These are phyloP conservation scores for Penicillium canariense DNA, from an alignment of 495 filamentous ascomycete genomes.

Conservation along the genomic window DNA sequence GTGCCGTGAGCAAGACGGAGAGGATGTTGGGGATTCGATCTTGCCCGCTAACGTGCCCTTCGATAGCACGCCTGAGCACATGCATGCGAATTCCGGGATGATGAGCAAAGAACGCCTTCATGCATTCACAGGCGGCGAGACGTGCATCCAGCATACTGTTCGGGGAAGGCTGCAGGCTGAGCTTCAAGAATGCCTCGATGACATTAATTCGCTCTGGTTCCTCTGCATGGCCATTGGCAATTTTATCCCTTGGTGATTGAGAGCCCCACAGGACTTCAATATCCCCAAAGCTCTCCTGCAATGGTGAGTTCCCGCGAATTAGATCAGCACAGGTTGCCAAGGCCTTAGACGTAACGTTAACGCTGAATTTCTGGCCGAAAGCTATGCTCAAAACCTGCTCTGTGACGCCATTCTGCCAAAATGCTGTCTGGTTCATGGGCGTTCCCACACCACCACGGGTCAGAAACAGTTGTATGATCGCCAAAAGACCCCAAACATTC, in stretches of 20 bases:
- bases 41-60: conserved; percentile 74
- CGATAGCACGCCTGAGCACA: conserved; percentile 85
- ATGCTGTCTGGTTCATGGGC: conserved; percentile 77
- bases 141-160: conserved; percentile 73
- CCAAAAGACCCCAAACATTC: conserved; percentile 87
- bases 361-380: conserved; percentile 71
- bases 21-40: conserved; percentile 90
- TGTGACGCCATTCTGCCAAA: conserved; percentile 78
- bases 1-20: conserved; percentile 69
- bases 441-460: conserved; percentile 76
- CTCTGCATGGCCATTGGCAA: conserved; percentile 48
- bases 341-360: conserved; percentile 81
- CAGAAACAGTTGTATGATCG: conserved; percentile 82
- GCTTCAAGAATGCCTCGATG: conserved; percentile 89
- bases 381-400: conserved; percentile 79
- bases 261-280: conserved; percentile 51
- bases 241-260: conserved; percentile 17
- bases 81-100: conserved; percentile 77
- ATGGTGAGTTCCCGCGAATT: conserved; percentile 72
- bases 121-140: conserved; percentile 80
- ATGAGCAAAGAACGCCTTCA: conserved; percentile 85
- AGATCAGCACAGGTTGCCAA: conserved; percentile 82
- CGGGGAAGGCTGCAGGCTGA: conserved; percentile 67
- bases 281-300: conserved; percentile 88
- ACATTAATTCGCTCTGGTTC: conserved; percentile 65